Percentiles rank a stretch among this genome's conserved stretches.
Conservation (phyloP, 768 basidiomycete species). For the Agaricus subrufescens region DNA sequence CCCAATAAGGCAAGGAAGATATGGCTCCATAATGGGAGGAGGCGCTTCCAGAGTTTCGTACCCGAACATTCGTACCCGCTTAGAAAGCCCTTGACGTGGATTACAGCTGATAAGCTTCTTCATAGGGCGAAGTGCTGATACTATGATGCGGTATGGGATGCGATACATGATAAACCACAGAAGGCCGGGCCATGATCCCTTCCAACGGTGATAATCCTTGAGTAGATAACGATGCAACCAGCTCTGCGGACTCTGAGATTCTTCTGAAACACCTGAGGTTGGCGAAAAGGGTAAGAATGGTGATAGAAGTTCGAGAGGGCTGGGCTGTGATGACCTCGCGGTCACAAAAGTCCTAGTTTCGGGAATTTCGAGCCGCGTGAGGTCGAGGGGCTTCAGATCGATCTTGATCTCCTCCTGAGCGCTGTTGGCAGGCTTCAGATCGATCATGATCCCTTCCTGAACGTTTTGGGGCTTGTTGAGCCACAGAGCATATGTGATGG, state of each 20-base stretch:
- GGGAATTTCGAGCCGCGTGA: too few species aligned
- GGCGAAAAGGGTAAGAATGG: not conserved
- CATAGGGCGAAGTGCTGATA: not conserved
- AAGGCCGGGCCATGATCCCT: not conserved
- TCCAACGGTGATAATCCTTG: not conserved
- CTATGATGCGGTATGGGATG: not conserved
- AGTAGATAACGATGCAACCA: not conserved
- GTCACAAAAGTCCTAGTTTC: too few species aligned
- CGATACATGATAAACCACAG: not conserved
- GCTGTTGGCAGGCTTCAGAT: not conserved
- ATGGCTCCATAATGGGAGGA: not conserved
- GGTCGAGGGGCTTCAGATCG: too few species aligned
- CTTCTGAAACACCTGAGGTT: not conserved
- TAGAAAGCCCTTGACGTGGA: not conserved
- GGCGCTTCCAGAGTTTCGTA: not conserved
- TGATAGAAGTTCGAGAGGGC: not conserved
- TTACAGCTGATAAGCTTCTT: not conserved
- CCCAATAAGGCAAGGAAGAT: not conserved
- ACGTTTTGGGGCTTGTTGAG: conserved; percentile 1
- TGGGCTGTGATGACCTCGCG: not conserved
- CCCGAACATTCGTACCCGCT: not conserved
- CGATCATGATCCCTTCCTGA: not conserved
- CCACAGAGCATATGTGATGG: not conserved
- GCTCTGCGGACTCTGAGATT: not conserved
- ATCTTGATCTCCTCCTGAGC: not conserved